Base-by-base conservation (phyloP, 768 basidiomycete genomes). In the Termitomyces bulborhizus region DNA sequence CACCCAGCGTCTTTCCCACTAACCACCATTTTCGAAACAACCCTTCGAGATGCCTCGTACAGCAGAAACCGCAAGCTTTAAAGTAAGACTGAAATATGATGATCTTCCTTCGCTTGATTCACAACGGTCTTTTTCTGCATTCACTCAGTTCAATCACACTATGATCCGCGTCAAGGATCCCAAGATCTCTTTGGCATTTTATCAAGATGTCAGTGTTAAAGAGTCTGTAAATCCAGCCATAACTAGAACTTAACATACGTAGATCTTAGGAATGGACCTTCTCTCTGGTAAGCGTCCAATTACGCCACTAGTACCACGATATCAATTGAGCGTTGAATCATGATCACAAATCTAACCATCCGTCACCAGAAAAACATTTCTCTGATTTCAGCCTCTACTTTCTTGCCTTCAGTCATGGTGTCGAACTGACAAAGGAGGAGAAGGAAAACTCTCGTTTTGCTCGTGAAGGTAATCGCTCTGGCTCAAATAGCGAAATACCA, bases 151-250 rank as follows among this genome's bases (percentile, higher is more conserved):
- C 72, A 90, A 92, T 66, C 90, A 93, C 69, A 90, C 88, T 18
- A 93, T 92, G 92, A 68, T 94, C 63, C 82, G 93, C 62, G 78
- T 96, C 67, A 94, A 86, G 75, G 92, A 96, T 67, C 87, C 93
- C 7, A 84, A 92, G 61, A 76, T 71, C 44, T 94, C 92, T 16
- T 66, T 96, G 57, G 73, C 77, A 21, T 98, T 93, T 71, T 96
- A 96, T 73, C 77, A 79, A 54, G 80, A 90, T 41, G 87, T 83
- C 52, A 62, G 78, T 62, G 29, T 36, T 45, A 1, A 26, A 16
- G 0, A 6, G 13, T 7, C 32, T 5, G 50, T 24, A 15, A 37
- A 39, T 37, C 21, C 15, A 37, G 18, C 40, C 8, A 41, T 40
- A 51, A 37, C 44, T 36, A 43, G 3, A 46, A 43, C 45, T 24